Percentiles rank a stretch among this genome's conserved stretches.
These are phyloP conservation scores for Blastobotrys chiropterorum DNA, from an alignment of 805 yeast genomes.

Conservation along the genomic window DNA sequence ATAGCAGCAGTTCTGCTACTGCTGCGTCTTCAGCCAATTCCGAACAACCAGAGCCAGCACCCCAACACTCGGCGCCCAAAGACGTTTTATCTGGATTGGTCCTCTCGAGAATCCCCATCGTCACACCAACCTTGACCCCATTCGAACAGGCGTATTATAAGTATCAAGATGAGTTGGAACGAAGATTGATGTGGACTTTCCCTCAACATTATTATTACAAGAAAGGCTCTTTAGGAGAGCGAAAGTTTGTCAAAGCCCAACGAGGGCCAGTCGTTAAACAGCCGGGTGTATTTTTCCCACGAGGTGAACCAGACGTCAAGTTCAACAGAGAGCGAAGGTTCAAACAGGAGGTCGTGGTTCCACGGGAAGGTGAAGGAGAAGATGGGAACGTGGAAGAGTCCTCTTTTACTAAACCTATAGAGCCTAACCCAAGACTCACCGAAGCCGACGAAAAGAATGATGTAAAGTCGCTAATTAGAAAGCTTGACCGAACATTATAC, in stretches of 20 bases:
- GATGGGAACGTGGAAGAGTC: constrained; percentile 23
- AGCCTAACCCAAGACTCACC: constrained; percentile 65
- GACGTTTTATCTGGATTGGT: constrained; percentile 40
- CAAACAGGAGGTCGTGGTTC: constrained; percentile 73
- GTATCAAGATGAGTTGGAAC: constrained; percentile 81
- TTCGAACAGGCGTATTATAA: constrained; percentile 72
- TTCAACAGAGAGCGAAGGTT: constrained; percentile 83
- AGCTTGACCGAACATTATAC: constrained; percentile 72
- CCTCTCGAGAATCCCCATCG: constrained; percentile 75
- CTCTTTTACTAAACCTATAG: constrained; percentile 61
- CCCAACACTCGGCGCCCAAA: not conserved
- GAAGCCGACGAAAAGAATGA: constrained; percentile 67
- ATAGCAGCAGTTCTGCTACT: not conserved
- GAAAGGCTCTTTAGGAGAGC: constrained; percentile 83
- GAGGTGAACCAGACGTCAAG: constrained; percentile 79
- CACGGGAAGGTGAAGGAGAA: constrained; percentile 39
- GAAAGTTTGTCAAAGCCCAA: constrained; percentile 69
- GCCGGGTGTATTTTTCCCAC: constrained; percentile 71
- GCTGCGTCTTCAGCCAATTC: not conserved
- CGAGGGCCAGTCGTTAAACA: constrained; percentile 65
- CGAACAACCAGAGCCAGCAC: not conserved
- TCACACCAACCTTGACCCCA: constrained; percentile 67
- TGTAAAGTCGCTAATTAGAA: constrained; percentile 65
- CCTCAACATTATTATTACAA: constrained; percentile 90
- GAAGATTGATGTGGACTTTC: constrained; percentile 94